Conservation (phyloP, 306 rosid genomes). For the Cyamopsis tetragonoloba region DNA sequence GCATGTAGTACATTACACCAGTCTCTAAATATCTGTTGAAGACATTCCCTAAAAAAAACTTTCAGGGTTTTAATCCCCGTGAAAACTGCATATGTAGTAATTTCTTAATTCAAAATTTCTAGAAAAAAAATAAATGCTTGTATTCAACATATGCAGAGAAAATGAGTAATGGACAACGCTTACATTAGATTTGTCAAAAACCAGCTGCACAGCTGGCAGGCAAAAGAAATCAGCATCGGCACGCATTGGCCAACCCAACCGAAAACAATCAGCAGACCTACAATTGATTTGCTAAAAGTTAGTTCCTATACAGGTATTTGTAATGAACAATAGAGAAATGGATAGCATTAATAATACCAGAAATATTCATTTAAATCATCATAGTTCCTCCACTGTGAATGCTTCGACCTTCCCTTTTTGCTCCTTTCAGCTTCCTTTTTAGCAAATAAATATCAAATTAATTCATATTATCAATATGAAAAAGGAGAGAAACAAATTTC, state of each 20-base stretch:
- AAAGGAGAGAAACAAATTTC: neutral
- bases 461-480: slow-evolving; percentile 17
- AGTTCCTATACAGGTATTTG: slow-evolving; percentile 10
- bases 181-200: slow-evolving; percentile 55
- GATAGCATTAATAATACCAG: slow-evolving; percentile 51
- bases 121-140: neutral
- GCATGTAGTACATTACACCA: too few species aligned
- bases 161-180: slow-evolving; percentile 20
- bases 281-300: slow-evolving; percentile 26
- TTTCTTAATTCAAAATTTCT: neutral
- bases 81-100: neutral
- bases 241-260: slow-evolving; percentile 98
- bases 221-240: slow-evolving; percentile 88
- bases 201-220: slow-evolving; percentile 19
- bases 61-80: neutral
- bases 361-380: slow-evolving; percentile 95
- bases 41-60: too few species aligned
- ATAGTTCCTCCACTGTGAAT: slow-evolving; percentile 96
- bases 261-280: slow-evolving; percentile 96
- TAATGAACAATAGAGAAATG: neutral
- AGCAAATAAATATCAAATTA: slow-evolving; percentile 25
- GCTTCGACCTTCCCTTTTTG: slow-evolving; percentile 86
- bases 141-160: neutral
- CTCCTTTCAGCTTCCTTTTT: slow-evolving; percentile 75
- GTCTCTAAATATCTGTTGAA: too few species aligned